Base-by-base conservation (phyloP, 1,284 basidiomycete genomes). In the Apiotrichum laibachii region DNA sequence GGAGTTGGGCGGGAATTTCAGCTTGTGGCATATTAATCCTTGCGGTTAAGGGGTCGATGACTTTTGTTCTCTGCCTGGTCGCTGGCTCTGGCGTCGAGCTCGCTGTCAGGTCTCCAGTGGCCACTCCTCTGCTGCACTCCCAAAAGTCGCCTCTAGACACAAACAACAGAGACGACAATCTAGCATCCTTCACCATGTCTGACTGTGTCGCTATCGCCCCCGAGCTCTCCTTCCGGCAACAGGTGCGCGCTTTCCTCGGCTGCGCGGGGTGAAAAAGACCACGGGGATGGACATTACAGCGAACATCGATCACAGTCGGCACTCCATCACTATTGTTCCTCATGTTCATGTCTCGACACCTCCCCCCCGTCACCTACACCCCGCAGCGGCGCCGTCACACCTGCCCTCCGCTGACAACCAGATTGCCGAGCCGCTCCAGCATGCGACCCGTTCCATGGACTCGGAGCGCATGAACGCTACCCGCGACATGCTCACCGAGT, bases 161-260 rank as follows among this genome's bases (percentile, higher is more conserved):
- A n/a, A n/a, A 44, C 43, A 44, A 21, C 19, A 21, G 40, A 49
- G 47, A 46, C 34, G 34, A 63, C 48, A 31, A 45, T 39, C 49
- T 50, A 40, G 10, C 40, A 62, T 45, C 21, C 48, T n/a, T 47
- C 62, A 77, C 47, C 46, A 79, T 79, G 77, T 76, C 86, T 69
- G 90, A 92, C 81, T 88, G 88, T 52, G 82, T 93, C 58, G 86
- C 90, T 58, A 86, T 93, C 68, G 91, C 90, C 71, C 85, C 88
- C 26, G 91, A 93, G 78, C 88, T 91, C 59, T 89, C 91, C 1
- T 92, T 90, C 71, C 85, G 87, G 73, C 89, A 92, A 77, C 89
- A 91, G 85, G 90, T 90, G 71, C 63, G 69, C 45, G 35, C 26
- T 31, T 31, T 37, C 33, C 31, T 31, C 47, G 47, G 15, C 13